phyloP scores from a whole-genome alignment of 1,284 basidiomycete species.

The Sparassis latifolia region DNA sequence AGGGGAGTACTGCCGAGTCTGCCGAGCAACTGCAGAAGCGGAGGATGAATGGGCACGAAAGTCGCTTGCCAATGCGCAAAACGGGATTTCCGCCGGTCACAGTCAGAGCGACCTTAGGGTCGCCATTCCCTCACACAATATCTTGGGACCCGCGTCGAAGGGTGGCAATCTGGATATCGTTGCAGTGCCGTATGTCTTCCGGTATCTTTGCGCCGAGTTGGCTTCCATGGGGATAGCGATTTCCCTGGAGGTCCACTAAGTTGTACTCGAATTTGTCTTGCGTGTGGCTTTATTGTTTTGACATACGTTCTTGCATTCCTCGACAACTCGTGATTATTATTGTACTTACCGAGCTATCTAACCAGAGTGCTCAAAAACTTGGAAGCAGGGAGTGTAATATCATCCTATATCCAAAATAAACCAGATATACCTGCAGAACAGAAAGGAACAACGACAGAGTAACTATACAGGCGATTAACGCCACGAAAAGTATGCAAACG shows the following conservation, averaged over 20 bases:
- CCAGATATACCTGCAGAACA: no score
- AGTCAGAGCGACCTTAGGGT: conserved; percentile 48
- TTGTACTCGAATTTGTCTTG: no score
- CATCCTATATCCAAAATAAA: no score
- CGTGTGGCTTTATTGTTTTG: no score
- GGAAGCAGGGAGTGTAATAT: no score
- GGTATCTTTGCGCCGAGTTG: conserved; percentile 81
- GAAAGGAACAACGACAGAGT: no score
- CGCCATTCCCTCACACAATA: conserved; percentile 56
- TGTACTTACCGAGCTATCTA: not conserved
- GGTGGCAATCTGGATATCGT: conserved; percentile 87
- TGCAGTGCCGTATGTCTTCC: conserved; percentile 93
- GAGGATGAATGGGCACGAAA: conserved; percentile 51
- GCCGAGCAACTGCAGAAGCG: conserved; percentile 64
- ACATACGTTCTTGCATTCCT: not conserved
- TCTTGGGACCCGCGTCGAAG: conserved; percentile 52
- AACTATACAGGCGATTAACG: no score
- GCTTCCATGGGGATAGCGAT: conserved; percentile 86
- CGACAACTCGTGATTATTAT: not conserved
- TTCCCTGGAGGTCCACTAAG: conserved; percentile 55
- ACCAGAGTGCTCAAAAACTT: no score
- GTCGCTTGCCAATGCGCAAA: conserved; percentile 45
- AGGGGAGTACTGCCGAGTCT: conserved; percentile 92
- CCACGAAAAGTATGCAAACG: no score
- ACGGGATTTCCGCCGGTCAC: conserved; percentile 25